phyloP scores from a whole-genome alignment of 73 alveolate species.

The Blepharisma stoltei region DNA sequence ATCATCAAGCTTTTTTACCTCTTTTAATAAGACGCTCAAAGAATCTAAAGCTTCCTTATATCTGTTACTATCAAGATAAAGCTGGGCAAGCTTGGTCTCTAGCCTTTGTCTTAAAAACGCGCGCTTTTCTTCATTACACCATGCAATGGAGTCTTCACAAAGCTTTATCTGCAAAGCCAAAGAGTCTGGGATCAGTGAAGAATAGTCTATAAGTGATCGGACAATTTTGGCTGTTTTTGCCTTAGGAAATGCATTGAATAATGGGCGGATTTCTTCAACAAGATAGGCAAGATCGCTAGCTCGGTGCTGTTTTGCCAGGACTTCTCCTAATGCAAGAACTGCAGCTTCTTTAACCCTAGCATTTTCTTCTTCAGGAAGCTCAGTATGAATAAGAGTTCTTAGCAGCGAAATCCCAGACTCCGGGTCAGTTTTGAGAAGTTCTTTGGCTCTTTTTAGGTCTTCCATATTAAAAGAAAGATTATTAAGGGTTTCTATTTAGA shows the following conservation, averaged over 20 bases:
- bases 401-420: too few species aligned
- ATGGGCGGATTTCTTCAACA: constrained; percentile 43
- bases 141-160: constrained; percentile 40
- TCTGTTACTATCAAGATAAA: constrained; percentile 33
- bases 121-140: constrained; percentile 59
- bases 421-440: too few species aligned
- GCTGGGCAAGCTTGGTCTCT: constrained; percentile 54
- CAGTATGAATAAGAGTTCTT: not conserved
- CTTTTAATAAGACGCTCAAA: constrained; percentile 30
- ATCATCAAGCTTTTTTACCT: constrained; percentile 58
- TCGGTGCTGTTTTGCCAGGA: not conserved
- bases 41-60: constrained; percentile 45
- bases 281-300: constrained; percentile 32
- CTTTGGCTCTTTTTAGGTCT: too few species aligned
- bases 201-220: constrained; percentile 45
- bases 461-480: too few species aligned
- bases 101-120: constrained; percentile 56
- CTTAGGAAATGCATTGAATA: constrained; percentile 55
- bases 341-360: not conserved
- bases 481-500: too few species aligned
- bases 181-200: constrained; percentile 39
- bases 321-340: not conserved
- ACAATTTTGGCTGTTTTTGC: constrained; percentile 58
- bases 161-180: constrained; percentile 36
- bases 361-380: not conserved